Evolutionary conservation across 148 eudicot species (phyloP), one percentile per base, ranked within the genome.

Genomic region (Spergularia marina): DNA sequence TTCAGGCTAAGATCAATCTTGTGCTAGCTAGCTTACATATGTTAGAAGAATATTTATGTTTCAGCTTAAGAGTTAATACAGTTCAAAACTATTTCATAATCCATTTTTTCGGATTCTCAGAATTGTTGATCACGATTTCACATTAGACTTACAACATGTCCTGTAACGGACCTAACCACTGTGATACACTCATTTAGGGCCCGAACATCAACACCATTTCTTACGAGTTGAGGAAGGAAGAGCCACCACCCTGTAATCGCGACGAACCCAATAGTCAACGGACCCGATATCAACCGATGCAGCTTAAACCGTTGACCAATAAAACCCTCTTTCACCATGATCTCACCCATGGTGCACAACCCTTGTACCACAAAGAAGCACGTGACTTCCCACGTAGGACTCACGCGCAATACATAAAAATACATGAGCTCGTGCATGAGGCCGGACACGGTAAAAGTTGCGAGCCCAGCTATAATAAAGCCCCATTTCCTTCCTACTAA

Each of bases 321-420:
- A 51, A 23, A 23, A 23, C 72, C 85, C 83, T 78, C 63, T 77
- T 88, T 90, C 11, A 78, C 65, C 49, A 30, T 74, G 64, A 88
- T 77, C 82, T 90, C 94, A 5, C 12, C 72, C 0, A 77, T 82
- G 3, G 79, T 78, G 63, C 82, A 84, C 57, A 84, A 18, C 56
- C 94, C 91, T n/a, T 90, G 91, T 12, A 88, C 12, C 0, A 86
- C 75, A 69, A 90, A 88, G 75, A 86, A 90, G 78, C 84, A 83
- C 67, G 90, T 90, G 57, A 90, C 90, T 78, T 90, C 91, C 89
- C 89, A 85, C 52, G 94, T 86, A 14, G 94, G 91, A 9, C 53
- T 15, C 18, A 34, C 91, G 36, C 36, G 36, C 23, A 84, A 86
- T 0, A 89, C 73, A 65, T 90, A 87, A 56, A 40, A 86, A 65